Base-by-base conservation (phyloP, 352 stramenopile genomes). In the Halophytophthora polymorphica region DNA sequence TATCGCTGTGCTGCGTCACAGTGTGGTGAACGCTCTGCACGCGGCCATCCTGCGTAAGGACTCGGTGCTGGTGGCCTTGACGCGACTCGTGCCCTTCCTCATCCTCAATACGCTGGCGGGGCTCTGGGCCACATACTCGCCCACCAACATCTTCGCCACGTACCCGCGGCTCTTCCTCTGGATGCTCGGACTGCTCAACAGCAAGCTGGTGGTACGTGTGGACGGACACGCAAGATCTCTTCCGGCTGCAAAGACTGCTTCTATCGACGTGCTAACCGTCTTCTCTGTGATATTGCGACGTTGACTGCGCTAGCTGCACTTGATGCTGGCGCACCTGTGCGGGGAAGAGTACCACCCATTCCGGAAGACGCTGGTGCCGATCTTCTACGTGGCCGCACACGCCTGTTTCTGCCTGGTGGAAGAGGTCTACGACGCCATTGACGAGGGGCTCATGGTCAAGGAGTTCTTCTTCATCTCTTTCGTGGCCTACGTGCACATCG, bases 401-500 rank as follows among this genome's bases (percentile, higher is more conserved):
- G 88, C 75, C 58, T 69, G 72, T 34, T 94, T 92, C 61, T 81
- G 79, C 47, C 87, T 91, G 74, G 41, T 89, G 45, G 75, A 94
- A 58, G 82, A 80, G 31, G 83, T 90, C 38, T 89, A 92, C 65
- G 78, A 90, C 45, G 64, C 82, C 18, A 83, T 90, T 53, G 90
- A 90, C 66, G 82, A 95, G 35, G 66, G 71, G 17, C 66, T 95
- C 15, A 81, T 90, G 45, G 65, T 95, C 57, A 83, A 89, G 38
- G 84, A 95, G 61, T 95, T 95, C 51, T 95, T 93, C 53, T 95
- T 92, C 65, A 69, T 95, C 42, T 92, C 80, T 51, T 69, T 92
- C 37, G 77, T 83, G 10, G 73, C 82, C 21, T 95, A 95, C 56
- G 68, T 92, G 29, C 82, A 95, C 67, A 90, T 95, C 51, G 84